Evolutionary conservation across 139 green algal genomes (phyloP), one percentile per base, ranked within the genome.

Genomic region (Ostreobium quekettii): DNA sequence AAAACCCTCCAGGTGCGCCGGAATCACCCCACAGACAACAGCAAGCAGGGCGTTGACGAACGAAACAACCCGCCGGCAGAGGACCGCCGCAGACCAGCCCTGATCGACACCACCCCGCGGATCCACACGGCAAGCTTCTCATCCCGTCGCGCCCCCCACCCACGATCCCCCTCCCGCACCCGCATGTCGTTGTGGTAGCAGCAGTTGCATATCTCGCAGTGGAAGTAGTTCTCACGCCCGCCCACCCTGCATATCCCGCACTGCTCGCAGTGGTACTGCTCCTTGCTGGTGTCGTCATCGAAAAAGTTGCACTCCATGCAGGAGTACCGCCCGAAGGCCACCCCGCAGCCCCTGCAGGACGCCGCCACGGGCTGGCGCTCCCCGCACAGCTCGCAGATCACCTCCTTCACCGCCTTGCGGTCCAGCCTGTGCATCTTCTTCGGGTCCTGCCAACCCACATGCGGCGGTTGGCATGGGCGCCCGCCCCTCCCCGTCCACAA

Each of bases 181-280:
- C 77, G 29, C 26, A 86, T 57, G 1, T 70, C 57, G 3, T 79
- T 78, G 42, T 74, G 74, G 76, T 97, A 97, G 83, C 92, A 97
- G 75, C 83, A 95, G 72, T 88, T 91, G 76, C 89, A 96, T 0
- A 78, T 91, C 58, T 74, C 28, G 79, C 91, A 97, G 82, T 97
- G 91, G 76, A 97, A 97, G 74, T 90, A 97, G 72, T 95, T 91
- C 0, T 90, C 74, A 0, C 79, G 69, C 2, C 91, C 91, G 26
- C 91, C 91, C 22, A 97, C 87, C 8, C 91, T 80, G 82, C 88
- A 96, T 61, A 95, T 94, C 72, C 83, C 86, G 63, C 87, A 92
- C 35, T 86, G 69, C 58, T 86, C 71, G 65, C 91, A 97, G 80
- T 97, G 91, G 71, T 90, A 96, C 63, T 93, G 85, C 74, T 89